phyloP scores from a whole-genome alignment of 257 asterid genomes.

The Echites panduratus region DNA sequence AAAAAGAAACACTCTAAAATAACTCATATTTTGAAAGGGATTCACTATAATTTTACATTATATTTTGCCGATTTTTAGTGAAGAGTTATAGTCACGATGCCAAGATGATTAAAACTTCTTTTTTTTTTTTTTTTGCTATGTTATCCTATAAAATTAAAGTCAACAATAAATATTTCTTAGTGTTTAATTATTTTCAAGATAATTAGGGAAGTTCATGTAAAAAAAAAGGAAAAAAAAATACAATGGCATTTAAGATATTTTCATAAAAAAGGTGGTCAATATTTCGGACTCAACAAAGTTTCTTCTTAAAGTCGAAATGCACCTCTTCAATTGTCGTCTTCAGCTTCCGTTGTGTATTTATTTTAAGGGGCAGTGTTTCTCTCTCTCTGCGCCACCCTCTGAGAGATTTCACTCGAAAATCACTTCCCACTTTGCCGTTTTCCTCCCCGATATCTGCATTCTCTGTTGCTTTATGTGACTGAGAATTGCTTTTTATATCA shows the following conservation, averaged over 20 bases:
- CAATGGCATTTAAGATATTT: conserved; percentile 9
- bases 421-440: not conserved
- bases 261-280: not conserved
- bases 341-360: not conserved
- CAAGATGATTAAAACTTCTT: no score
- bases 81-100: no score
- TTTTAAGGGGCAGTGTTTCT: not conserved
- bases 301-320: not conserved
- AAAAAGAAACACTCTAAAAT: no score
- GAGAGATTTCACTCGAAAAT: not conserved
- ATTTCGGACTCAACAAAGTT: not conserved
- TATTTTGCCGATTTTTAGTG: no score
- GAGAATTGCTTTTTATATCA: not conserved
- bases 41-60: no score
- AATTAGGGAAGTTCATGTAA: no score
- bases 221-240: no score
- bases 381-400: not conserved
- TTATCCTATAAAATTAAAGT: no score
- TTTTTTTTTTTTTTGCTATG: no score
- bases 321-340: not conserved
- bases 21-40: no score
- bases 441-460: not conserved
- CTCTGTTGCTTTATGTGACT: not conserved
- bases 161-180: no score
- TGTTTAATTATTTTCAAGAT: no score